Evolutionary conservation across 306 rosid genomes (phyloP), one percentile per base, ranked within the genome.

Genomic region (Senna tora): DNA sequence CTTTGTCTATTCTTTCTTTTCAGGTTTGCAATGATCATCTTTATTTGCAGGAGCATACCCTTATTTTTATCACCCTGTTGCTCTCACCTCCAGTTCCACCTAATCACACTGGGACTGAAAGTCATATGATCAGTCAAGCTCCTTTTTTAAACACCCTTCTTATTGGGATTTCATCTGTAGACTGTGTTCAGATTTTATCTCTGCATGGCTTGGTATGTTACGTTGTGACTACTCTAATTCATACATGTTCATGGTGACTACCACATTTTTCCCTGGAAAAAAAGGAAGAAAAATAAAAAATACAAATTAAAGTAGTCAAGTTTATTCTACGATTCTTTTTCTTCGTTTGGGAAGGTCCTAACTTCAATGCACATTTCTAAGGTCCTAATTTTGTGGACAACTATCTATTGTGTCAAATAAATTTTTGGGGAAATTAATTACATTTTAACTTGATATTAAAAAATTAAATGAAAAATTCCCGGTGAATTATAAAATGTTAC

Each of bases 181-280:
- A 87, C 78, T 83, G 75, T 62, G 88, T 91, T 78, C 98, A 89
- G 80, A 86, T 91, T 65, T 91, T 94, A 88, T 89, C 98, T 77
- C 84, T 94, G 33, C 97, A 87, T 81, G 98, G 98, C 77, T 76
- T 89, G 97, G 98, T 94, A 85, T 65, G 93, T 83, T 75, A 21
- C 46, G 45, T 38, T 65, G 67, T 50, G 21, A 33, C 51, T 36
- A 30, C 51, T 71, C 57, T 72, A 51, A 68, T 53, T 32, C 19
- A 60, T 10, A 12, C 16, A 43, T 59, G 67, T 65, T 50, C 63
- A 59, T 59, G 30, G 46, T 13, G 66, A 33, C 47, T 65, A 43
- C 39, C 45, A 56, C 74, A 33, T 56, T 9, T 34, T 65, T 22
- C 45, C 14, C 30, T 17, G 14, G 14, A 45, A 65, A 64, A 21